These are phyloP conservation scores for Nothophoma quercina DNA, from an alignment of 2,329 filamentous ascomycete genomes.

Conservation along the genomic window DNA sequence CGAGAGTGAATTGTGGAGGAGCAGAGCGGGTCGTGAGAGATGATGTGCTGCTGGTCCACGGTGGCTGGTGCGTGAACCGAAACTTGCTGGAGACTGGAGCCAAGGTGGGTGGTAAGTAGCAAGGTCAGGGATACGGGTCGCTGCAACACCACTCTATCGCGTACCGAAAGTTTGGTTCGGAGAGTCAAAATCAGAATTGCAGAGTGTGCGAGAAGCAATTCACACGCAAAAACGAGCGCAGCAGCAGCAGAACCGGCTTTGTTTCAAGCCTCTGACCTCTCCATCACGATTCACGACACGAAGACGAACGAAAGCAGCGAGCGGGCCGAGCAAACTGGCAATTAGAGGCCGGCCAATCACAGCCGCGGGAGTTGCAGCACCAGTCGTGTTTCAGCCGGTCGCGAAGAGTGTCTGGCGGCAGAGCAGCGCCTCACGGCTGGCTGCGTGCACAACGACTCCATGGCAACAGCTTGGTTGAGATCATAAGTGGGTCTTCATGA, in stretches of 20 bases:
- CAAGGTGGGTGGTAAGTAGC: constrained; percentile 19
- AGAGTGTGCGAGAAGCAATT: neutral
- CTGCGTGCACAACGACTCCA: constrained; percentile 10
- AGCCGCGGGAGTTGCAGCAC: constrained; percentile 3
- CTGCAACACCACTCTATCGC: constrained; percentile 28
- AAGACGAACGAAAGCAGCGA: constrained; percentile 5
- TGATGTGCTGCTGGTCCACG: constrained; percentile 28
- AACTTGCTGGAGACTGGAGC: constrained; percentile 17
- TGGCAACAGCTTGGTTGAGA: constrained; percentile 12
- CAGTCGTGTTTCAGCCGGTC: constrained; percentile 15
- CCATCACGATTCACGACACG: constrained; percentile 12
- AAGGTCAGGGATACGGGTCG: constrained; percentile 24
- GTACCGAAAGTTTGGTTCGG: constrained; percentile 11
- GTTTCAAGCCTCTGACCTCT: neutral
- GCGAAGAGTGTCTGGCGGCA: constrained; percentile 10
- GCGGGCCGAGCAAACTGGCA: constrained; percentile 8
- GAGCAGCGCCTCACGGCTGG: constrained; percentile 8
- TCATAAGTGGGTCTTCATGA: constrained; percentile 7
- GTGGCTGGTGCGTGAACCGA: constrained; percentile 18
- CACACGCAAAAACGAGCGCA: constrained; percentile 7
- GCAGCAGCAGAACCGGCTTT: constrained; percentile 4
- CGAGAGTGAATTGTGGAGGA: constrained; percentile 25
- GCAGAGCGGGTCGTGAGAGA: constrained; percentile 25
- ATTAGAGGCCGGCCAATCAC: constrained; percentile 11
- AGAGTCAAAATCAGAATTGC: neutral